Evolutionary conservation across 2,329 filamentous ascomycete genomes (phyloP).

Genomic region (Fusarium tjaetaba): DNA sequence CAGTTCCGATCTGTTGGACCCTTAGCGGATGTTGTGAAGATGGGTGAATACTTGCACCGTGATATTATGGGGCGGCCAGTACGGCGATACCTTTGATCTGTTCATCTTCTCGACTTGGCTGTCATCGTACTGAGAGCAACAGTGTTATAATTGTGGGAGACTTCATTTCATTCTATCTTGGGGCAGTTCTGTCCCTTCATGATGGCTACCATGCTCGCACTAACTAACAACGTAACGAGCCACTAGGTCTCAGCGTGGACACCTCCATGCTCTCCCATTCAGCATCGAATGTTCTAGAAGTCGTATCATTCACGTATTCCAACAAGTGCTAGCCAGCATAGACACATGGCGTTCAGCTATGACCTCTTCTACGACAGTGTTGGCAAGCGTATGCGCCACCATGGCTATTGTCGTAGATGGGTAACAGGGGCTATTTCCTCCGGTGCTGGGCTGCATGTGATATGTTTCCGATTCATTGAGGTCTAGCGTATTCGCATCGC

Average conservation of each 20-base stretch:
- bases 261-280: background rate
- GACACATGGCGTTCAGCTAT: background rate
- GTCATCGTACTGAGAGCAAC: fast-evolving
- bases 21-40: background rate
- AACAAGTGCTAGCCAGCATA: background rate
- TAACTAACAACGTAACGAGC: background rate
- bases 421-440: background rate
- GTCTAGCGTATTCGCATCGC: background rate
- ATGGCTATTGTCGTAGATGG: background rate
- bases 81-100: no score
- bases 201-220: background rate
- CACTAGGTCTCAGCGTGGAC: background rate
- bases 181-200: background rate
- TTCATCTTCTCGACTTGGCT: fast-evolving
- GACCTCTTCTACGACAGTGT: background rate
- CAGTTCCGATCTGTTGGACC: background rate
- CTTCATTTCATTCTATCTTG: no score
- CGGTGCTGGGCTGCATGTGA: fast-evolving
- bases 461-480: background rate
- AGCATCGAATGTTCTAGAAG: background rate
- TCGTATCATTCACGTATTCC: no score
- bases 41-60: background rate
- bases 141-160: no score
- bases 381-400: background rate
- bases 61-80: no score